Evolutionary conservation across 495 filamentous ascomycete genomes (phyloP), one percentile per base, ranked within the genome.

Genomic region (Neurospora sp.): DNA sequence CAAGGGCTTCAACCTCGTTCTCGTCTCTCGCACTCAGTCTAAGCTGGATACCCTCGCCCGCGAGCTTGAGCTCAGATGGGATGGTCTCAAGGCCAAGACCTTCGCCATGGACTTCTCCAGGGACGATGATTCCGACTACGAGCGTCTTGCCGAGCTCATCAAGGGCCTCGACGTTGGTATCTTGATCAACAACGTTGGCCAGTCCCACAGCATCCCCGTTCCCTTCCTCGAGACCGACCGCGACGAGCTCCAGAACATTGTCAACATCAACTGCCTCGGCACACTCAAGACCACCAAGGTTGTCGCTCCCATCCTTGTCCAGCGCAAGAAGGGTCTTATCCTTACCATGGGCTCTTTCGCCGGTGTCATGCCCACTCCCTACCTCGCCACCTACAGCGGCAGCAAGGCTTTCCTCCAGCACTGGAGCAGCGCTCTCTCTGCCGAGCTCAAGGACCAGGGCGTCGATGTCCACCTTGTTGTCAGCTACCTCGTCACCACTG

Each of bases 341-440:
- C 84, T 99, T 37, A 99, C 94, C 68, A 97, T 99, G 94, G 96
- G 95, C 53, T 97, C 93, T 48, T 96, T 98, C 78, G 96, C 92
- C 72, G 96, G 95, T 72, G 87, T 94, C 73, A 84, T 96, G 73
- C 96, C 96, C 20, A 97, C 94, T 3, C 96, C 96, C 2, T 89
- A 97, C 38, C 89, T 99, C 18, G 96, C 96, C 27, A 98, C 95
- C 8, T 99, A 99, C 87, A 96, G 93, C 73, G 96, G 96, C 72
- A 93, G 89, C 88, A 99, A 99, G 85, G 95, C 96, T 35, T 99
- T 99, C 87, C 87, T 99, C 72, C 94, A 98, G 82, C 90, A 96
- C 80, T 99, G 96, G 96, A 97, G 93, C 66, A 90, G 89, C 4
- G 88, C 96, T 46, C 88, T 99, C 3, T 91, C 90, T 37, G 86